phyloP scores from a whole-genome alignment of 805 yeast species.

The Nakazawaea ernobii region DNA sequence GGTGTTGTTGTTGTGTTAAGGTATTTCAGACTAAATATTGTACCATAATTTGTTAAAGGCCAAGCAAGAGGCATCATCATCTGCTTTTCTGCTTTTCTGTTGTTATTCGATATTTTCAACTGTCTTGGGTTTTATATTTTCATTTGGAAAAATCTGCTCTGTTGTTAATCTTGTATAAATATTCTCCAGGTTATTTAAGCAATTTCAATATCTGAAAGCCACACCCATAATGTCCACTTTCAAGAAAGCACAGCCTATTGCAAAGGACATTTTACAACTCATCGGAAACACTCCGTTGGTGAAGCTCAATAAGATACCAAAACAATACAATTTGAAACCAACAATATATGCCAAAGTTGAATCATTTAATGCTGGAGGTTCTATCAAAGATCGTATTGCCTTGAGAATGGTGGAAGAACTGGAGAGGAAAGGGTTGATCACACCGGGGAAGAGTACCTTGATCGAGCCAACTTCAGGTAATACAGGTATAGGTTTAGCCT shows the following conservation, averaged over 20 bases:
- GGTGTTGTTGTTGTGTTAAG: no score
- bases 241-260: conserved; percentile 13
- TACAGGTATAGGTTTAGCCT: conserved; percentile 86
- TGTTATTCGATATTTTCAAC: no score
- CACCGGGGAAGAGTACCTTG: conserved; percentile 71
- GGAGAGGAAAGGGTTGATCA: conserved; percentile 67
- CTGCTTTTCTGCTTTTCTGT: no score
- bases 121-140: no score
- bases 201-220: neutral
- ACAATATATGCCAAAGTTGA: conserved; percentile 70
- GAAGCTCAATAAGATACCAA: conserved; percentile 69
- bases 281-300: conserved; percentile 86
- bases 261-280: conserved; percentile 58
- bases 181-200: neutral
- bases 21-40: no score
- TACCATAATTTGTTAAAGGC: no score
- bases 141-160: neutral
- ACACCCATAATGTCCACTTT: conserved; percentile 7
- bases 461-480: conserved; percentile 91
- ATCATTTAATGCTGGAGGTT: conserved; percentile 84
- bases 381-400: conserved; percentile 86
- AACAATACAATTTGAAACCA: conserved; percentile 70
- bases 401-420: conserved; percentile 83
- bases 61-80: no score
- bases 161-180: neutral